Evolutionary conservation across 2,329 filamentous ascomycete species (phyloP).

Genomic region (Apiospora rasikravindrae): DNA sequence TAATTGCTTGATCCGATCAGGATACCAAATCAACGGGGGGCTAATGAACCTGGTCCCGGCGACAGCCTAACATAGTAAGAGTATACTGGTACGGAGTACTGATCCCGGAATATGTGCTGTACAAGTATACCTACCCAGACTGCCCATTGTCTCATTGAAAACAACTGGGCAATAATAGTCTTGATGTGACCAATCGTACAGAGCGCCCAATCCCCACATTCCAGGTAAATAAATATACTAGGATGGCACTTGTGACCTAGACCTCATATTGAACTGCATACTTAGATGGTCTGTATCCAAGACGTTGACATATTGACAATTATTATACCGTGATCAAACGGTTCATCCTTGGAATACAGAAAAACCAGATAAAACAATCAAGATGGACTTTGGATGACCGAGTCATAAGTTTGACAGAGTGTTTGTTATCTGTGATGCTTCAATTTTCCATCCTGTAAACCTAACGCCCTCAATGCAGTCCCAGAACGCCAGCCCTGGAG

Average conservation of each 20-base stretch:
- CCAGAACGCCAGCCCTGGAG: constrained; percentile 19
- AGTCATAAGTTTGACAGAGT: background rate
- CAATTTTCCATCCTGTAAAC: constrained; percentile 14
- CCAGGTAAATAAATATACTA: background rate
- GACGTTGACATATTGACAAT: background rate
- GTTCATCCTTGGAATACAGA: background rate
- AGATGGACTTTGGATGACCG: background rate
- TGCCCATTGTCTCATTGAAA: background rate
- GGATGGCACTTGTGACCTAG: background rate
- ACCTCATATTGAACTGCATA: background rate
- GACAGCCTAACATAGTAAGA: background rate
- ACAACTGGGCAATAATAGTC: background rate
- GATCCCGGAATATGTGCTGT: background rate
- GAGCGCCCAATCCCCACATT: background rate
- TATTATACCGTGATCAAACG: background rate
- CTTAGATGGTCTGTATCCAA: background rate
- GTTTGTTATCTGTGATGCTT: background rate
- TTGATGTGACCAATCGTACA: background rate
- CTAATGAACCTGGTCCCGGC: too few relatives aligned
- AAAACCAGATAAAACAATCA: background rate
- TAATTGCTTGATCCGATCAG: background rate
- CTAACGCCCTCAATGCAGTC: constrained; percentile 20
- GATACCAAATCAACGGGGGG: background rate
- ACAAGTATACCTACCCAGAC: background rate
- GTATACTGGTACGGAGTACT: background rate